Conservation (phyloP, 306 rosid genomes). For the Vigna radiata region DNA sequence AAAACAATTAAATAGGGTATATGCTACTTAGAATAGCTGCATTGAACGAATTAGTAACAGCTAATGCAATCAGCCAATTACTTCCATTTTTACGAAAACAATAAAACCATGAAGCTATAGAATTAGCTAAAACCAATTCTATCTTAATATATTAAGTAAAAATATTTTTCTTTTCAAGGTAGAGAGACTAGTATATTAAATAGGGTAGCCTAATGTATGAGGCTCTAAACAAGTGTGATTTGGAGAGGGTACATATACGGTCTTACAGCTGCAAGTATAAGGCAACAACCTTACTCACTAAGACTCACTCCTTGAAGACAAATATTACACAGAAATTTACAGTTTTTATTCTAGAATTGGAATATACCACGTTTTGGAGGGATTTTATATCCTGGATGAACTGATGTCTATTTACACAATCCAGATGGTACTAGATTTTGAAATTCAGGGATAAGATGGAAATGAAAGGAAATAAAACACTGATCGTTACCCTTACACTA, state of each 20-base stretch:
- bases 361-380: background rate
- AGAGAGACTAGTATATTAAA: background rate
- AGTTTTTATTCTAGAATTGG: background rate
- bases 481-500: background rate
- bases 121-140: no score
- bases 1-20: no score
- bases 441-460: slow-evolving; percentile 15
- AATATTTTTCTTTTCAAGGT: no score
- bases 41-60: no score
- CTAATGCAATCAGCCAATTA: background rate
- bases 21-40: no score
- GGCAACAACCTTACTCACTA: background rate
- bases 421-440: background rate
- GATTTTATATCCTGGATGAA: slow-evolving; percentile 1
- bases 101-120: background rate
- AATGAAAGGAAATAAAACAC: background rate
- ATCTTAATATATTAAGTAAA: no score
- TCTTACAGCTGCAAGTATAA: background rate
- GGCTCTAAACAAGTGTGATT: background rate
- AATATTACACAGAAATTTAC: background rate
- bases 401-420: background rate
- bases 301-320: background rate
- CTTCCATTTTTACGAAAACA: background rate
- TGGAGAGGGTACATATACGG: background rate
- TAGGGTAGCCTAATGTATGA: background rate